A percentile compares a stretch with the other conserved stretches of the same genome.
phyloP scores from a whole-genome alignment of 2,329 filamentous ascomycete species.

The Zasmidium cellare region DNA sequence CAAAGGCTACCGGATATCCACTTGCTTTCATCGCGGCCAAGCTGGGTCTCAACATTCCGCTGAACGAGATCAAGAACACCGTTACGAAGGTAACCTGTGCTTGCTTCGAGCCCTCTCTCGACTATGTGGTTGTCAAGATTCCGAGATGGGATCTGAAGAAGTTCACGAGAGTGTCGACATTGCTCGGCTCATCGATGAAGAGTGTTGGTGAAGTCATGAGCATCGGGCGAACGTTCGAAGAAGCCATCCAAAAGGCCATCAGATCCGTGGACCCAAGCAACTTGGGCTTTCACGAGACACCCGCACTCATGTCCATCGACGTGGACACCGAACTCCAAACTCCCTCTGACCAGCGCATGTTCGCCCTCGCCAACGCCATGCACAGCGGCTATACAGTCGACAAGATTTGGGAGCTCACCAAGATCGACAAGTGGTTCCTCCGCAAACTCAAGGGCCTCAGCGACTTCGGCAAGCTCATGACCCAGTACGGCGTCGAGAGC shows the following conservation, averaged over 20 bases:
- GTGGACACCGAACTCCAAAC: constrained; percentile 96
- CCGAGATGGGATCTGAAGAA: constrained; percentile 99
- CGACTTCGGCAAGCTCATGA: constrained; percentile 82
- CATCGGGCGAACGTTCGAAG: constrained; percentile 94
- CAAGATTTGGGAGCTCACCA: constrained; percentile 97
- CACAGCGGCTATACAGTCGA: constrained; percentile 88
- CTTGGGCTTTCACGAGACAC: constrained; percentile 88
- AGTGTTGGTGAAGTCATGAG: constrained; percentile 99
- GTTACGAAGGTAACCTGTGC: constrained; percentile 95
- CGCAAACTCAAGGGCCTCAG: constrained; percentile 86
- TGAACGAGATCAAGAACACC: constrained; percentile 95
- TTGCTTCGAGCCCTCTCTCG: constrained; percentile 96
- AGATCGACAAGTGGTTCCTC: constrained; percentile 99
- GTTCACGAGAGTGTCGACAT: constrained; percentile 93
- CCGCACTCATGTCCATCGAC: constrained; percentile 89
- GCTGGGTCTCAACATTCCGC: constrained; percentile 86
- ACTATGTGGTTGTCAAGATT: constrained; percentile 99
- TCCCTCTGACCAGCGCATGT: constrained; percentile 93
- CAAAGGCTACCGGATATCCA: constrained; percentile 95
- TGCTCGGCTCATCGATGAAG: constrained; percentile 98
- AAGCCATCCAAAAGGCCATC: constrained; percentile 98
- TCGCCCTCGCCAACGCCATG: constrained; percentile 98
- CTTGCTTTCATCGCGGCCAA: constrained; percentile 96
- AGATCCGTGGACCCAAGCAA: constrained; percentile 94
- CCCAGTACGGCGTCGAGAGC: constrained; percentile 66